phyloP scores from a whole-genome alignment of 2,329 filamentous ascomycete genomes.

The Colletotrichum gigasporum region DNA sequence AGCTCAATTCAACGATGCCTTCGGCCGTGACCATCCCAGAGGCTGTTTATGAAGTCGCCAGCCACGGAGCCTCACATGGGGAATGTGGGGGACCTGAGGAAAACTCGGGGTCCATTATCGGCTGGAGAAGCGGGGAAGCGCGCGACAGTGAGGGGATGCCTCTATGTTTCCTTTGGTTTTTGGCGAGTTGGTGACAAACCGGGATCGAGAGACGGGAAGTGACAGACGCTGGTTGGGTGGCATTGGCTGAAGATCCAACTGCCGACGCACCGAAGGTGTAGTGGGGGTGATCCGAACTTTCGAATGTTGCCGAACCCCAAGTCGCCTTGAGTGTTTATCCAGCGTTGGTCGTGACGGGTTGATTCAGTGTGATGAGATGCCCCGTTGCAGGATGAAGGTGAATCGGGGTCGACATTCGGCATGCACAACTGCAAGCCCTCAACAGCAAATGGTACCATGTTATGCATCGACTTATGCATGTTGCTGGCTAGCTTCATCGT shows the following conservation, averaged over 20 bases:
- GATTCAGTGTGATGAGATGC: not conserved
- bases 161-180: slow-evolving; percentile 12
- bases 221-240: not conserved
- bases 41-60: slow-evolving; percentile 18
- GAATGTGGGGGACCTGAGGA: slow-evolving; percentile 24
- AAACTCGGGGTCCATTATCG: slow-evolving; percentile 23
- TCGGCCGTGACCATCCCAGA: not conserved
- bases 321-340: slow-evolving; percentile 5
- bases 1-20: not conserved
- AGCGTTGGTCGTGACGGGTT: not conserved
- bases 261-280: slow-evolving; percentile 12
- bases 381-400: not conserved
- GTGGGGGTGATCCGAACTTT: slow-evolving; percentile 24
- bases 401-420: slow-evolving; percentile 10
- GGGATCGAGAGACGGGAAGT: slow-evolving; percentile 25
- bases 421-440: no score
- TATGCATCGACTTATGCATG: not conserved
- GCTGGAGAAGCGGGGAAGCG: slow-evolving; percentile 29
- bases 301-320: slow-evolving; percentile 15
- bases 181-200: not conserved
- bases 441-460: not conserved
- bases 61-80: slow-evolving; percentile 20
- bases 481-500: not conserved
- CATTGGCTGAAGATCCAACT: slow-evolving; percentile 13
- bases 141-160: slow-evolving; percentile 21